Evolutionary conservation across 495 filamentous ascomycete genomes (phyloP), one percentile per base, ranked within the genome.

Genomic region (Neurospora africana): DNA sequence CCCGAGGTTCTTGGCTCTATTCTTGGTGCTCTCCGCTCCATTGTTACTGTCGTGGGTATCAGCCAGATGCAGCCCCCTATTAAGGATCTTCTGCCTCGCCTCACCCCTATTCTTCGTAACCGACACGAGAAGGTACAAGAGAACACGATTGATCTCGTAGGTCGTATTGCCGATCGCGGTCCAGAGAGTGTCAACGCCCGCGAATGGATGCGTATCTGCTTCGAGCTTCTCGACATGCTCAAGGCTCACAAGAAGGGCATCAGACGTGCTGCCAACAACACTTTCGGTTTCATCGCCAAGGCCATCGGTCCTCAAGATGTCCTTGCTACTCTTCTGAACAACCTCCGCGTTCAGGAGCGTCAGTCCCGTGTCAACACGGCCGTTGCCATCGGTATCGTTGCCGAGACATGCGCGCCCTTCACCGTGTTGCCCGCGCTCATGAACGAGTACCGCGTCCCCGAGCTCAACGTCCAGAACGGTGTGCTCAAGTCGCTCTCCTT

Each of bases 151-250:
- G 96, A 99, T 79, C 86, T 99, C 5, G 95, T 99, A 61, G 96
- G 96, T 74, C 95, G 96, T 86, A 98, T 98, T 76, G 96, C 96
- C 47, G 96, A 99, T 80, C 92, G 96, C 75, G 96, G 95, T 15
- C 93, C 96, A 10, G 95, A 98, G 78, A 92, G 89, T 69, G 96
- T 99, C 77, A 97, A 96, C 78, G 94, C 96, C 19, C 89, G 95
- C 78, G 96, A 99, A 81, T 98, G 96, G 96, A 98, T 99, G 96
- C 89, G 96, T 76, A 99, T 99, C 80, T 98, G 96, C 83, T 99
- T 98, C 80, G 96, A 99, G 84, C 86, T 99, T 68, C 88, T 98
- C 43, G 96, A 99, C 83, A 98, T 99, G 95, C 88, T 99, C 73
- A 99, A 99, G 83, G 96, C 96, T 2, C 95, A 99, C 83, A 99